These are phyloP conservation scores for Candida sp. DNA, from an alignment of 1,139 yeast species.

Conservation along the genomic window DNA sequence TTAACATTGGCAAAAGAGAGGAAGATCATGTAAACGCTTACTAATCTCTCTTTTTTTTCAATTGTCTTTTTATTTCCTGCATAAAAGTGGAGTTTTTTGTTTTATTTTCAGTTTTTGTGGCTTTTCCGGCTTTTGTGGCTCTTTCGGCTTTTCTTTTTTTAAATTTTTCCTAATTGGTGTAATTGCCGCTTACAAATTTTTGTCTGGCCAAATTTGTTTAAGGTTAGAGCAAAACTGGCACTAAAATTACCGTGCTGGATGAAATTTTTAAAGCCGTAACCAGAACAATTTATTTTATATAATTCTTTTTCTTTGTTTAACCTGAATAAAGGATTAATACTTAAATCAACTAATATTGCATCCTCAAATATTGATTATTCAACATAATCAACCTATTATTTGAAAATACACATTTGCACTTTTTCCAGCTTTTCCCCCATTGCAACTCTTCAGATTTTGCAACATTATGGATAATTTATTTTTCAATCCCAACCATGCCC, in stretches of 20 bases:
- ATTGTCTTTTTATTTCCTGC: too few relatives aligned
- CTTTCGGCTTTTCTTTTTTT: too few relatives aligned
- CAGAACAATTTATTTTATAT: not conserved
- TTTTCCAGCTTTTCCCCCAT: not conserved
- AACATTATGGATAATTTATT: conserved; percentile 5
- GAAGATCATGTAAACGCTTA: too few relatives aligned
- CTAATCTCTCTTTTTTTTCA: too few relatives aligned
- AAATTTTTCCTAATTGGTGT: too few relatives aligned
- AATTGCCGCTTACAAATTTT: too few relatives aligned
- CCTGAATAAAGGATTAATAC: not conserved
- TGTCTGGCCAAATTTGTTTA: too few relatives aligned
- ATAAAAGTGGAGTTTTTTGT: too few relatives aligned
- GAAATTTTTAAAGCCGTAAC: conserved; percentile 1
- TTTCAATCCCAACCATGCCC: conserved; percentile 12
- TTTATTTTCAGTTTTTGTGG: too few relatives aligned
- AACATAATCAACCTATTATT: not conserved
- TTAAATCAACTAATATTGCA: not conserved
- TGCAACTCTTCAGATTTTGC: not conserved
- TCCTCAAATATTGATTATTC: not conserved
- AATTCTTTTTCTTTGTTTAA: not conserved
- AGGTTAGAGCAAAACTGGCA: too few relatives aligned
- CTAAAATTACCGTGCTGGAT: not conserved
- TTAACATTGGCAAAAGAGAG: too few relatives aligned
- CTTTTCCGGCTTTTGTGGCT: too few relatives aligned
- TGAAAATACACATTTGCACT: not conserved